Percentiles rank a stretch among this genome's conserved stretches.
These are phyloP conservation scores for Penicillium roqueforti DNA, from an alignment of 495 filamentous ascomycete species.

Conservation along the genomic window DNA sequence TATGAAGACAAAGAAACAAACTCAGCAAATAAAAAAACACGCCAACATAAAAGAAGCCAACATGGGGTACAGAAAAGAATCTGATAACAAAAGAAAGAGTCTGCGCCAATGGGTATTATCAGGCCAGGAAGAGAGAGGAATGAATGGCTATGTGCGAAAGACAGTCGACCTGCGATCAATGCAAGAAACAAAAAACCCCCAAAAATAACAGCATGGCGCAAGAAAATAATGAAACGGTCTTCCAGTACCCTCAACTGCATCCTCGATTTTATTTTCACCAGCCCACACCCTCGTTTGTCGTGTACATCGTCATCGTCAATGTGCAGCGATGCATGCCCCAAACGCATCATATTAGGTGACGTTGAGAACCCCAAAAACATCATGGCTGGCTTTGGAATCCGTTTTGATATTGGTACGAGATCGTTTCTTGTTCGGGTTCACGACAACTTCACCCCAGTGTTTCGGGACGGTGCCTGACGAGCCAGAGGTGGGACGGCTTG, in stretches of 20 bases:
- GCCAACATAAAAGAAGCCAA: constrained; percentile 2
- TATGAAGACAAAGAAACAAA: constrained; percentile 1
- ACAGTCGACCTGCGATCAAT: constrained; percentile 32
- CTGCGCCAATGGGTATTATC: constrained; percentile 28
- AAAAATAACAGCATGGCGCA: not conserved
- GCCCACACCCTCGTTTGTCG: constrained; percentile 1
- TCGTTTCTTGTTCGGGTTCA: constrained; percentile 40
- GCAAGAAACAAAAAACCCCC: constrained; percentile 12
- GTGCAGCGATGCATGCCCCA: constrained; percentile 6
- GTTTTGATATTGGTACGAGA: constrained; percentile 30
- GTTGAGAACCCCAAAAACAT: constrained; percentile 47
- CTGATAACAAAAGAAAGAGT: constrained; percentile 10
- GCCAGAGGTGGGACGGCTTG: constrained; percentile 18
- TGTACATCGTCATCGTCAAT: constrained; percentile 18
- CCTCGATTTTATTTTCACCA: not conserved
- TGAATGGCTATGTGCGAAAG: constrained; percentile 20
- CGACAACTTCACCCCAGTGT: constrained; percentile 47
- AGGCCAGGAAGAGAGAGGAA: constrained; percentile 12
- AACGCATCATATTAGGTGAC: constrained; percentile 23
- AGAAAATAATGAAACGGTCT: constrained; percentile 7
- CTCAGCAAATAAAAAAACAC: constrained; percentile 1
- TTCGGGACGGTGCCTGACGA: constrained; percentile 34
- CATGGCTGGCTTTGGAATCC: constrained; percentile 21
- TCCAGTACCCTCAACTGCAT: constrained; percentile 7
- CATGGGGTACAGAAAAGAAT: not conserved